Evolutionary conservation across 2,329 filamentous ascomycete genomes (phyloP).

Genomic region (Claviceps citrina): DNA sequence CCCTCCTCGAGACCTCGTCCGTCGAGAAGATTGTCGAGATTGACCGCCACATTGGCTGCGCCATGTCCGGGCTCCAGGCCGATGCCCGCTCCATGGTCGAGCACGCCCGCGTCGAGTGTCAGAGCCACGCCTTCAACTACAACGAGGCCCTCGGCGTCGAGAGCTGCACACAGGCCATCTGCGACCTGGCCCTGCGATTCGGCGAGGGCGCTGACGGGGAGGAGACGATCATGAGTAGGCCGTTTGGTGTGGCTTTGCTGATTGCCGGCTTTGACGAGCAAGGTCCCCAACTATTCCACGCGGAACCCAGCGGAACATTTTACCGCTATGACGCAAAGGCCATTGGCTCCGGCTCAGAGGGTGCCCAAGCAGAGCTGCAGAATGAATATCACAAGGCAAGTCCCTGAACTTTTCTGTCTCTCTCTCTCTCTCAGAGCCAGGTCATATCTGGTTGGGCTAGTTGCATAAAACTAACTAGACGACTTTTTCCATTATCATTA

Average conservation of each 20-base stretch:
- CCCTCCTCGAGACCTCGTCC: constrained; percentile 89
- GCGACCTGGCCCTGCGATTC: constrained; percentile 88
- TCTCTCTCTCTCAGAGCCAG: no score
- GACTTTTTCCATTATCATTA: not conserved
- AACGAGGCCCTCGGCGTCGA: constrained; percentile 88
- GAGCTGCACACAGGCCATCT: constrained; percentile 97
- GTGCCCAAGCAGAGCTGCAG: constrained; percentile 92
- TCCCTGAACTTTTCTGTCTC: not conserved
- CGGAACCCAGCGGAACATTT: constrained; percentile 94
- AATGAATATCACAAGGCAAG: constrained; percentile 89
- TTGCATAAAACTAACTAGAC: not conserved
- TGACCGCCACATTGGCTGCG: constrained; percentile 95
- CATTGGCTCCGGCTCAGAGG: constrained; percentile 92
- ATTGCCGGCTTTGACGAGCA: constrained; percentile 97
- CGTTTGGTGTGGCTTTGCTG: constrained; percentile 89
- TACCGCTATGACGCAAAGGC: constrained; percentile 99
- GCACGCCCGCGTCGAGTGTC: constrained; percentile 92
- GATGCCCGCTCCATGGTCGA: constrained; percentile 96
- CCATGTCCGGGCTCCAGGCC: constrained; percentile 95
- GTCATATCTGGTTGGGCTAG: not conserved
- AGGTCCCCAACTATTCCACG: constrained; percentile 91
- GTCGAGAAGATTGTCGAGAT: constrained; percentile 99
- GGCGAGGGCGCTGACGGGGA: constrained; percentile 94
- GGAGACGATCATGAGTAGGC: constrained; percentile 96
- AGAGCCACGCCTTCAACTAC: constrained; percentile 97